phyloP scores from a whole-genome alignment of 139 green algal species.

The Closterium sp. region DNA sequence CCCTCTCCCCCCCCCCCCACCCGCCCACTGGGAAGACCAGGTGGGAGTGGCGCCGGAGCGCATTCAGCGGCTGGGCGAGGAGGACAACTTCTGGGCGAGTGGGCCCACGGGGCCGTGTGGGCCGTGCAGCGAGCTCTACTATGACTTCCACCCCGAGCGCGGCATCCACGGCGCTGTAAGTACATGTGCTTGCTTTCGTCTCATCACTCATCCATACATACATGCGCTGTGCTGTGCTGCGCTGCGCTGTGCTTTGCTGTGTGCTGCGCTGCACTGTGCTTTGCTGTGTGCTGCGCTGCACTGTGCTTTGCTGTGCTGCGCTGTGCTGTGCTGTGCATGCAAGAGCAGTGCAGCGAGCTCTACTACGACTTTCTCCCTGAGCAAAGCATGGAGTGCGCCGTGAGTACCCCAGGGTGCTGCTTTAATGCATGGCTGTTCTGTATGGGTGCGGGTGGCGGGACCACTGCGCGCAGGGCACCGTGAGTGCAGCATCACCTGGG shows the following conservation, averaged over 20 bases:
- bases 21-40: constrained; percentile 7
- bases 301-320: too few relatives aligned
- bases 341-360: background rate
- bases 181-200: too few relatives aligned
- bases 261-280: too few relatives aligned
- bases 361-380: background rate
- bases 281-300: too few relatives aligned
- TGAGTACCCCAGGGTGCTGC: background rate
- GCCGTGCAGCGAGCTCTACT: constrained; percentile 96
- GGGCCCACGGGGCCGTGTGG: constrained; percentile 86
- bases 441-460: background rate
- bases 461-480: background rate
- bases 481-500: too few relatives aligned
- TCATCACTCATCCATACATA: too few relatives aligned
- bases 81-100: constrained; percentile 93
- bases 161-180: constrained; percentile 52
- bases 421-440: background rate
- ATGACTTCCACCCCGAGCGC: constrained; percentile 85
- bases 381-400: background rate
- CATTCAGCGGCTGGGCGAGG: constrained; percentile 80
- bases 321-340: too few relatives aligned
- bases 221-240: background rate
- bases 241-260: too few relatives aligned
- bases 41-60: constrained; percentile 71
- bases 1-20: background rate